These are phyloP conservation scores for Fusarium illudens DNA, from an alignment of 2,329 filamentous ascomycete species.

Conservation along the genomic window DNA sequence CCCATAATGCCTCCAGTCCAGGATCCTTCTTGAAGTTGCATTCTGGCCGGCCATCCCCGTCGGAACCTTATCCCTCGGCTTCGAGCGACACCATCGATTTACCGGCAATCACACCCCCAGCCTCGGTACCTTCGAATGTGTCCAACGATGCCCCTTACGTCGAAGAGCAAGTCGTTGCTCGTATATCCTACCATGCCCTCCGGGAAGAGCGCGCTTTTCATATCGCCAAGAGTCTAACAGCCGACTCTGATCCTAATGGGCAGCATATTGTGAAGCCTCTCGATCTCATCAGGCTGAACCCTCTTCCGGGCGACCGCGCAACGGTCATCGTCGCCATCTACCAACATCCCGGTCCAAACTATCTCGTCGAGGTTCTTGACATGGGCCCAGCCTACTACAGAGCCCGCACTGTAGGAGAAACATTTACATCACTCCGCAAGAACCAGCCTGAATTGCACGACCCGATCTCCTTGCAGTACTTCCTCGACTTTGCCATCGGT, in stretches of 20 bases:
- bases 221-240: conserved; percentile 76
- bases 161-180: conserved; percentile 77
- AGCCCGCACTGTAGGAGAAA: conserved; percentile 61
- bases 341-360: conserved; percentile 78
- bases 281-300: conserved; percentile 77
- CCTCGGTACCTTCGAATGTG: conserved; percentile 45
- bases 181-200: conserved; percentile 82
- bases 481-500: conserved; percentile 91
- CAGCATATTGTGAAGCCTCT: conserved; percentile 83
- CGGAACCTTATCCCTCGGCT: conserved; percentile 50
- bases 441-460: conserved; percentile 60
- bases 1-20: conserved; percentile 55
- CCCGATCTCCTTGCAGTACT: conserved; percentile 75
- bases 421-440: conserved; percentile 55
- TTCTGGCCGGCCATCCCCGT: conserved; percentile 54
- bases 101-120: conserved; percentile 50
- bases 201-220: conserved; percentile 89
- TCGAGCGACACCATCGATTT: conserved; percentile 50
- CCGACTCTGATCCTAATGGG: conserved; percentile 75
- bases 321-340: conserved; percentile 84
- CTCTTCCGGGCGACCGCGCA: conserved; percentile 72
- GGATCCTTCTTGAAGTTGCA: conserved; percentile 53
- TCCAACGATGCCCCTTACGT: conserved; percentile 60
- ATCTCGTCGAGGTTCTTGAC: conserved; percentile 74
- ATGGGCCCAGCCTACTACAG: conserved; percentile 80